Conservation (phyloP, 208 protist genomes). For the Polymyxa betae region DNA sequence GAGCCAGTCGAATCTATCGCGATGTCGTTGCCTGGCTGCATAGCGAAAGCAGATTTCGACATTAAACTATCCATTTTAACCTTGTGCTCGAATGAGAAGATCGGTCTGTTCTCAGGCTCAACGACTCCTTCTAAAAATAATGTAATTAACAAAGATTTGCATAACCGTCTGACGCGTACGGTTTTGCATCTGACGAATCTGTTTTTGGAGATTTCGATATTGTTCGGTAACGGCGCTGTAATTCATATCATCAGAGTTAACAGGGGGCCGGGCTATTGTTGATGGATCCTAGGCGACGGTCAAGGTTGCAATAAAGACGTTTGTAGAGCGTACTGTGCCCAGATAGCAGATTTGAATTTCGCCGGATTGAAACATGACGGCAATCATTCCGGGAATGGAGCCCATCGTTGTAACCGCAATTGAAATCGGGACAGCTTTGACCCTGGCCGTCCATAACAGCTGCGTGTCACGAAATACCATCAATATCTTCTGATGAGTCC, state of each 20-base stretch:
- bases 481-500: conserved; percentile 30
- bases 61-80: neutral
- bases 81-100: no score
- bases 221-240: neutral
- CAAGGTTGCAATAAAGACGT: neutral
- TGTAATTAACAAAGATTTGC: no score
- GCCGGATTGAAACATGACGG: conserved; percentile 24
- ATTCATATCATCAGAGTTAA: neutral
- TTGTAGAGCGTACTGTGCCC: conserved; percentile 5
- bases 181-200: neutral
- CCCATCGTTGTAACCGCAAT: neutral
- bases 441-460: conserved; percentile 15
- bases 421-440: conserved; percentile 8
- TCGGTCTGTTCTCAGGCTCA: no score
- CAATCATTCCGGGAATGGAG: neutral
- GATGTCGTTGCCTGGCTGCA: neutral
- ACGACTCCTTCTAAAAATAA: no score
- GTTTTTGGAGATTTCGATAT: conserved; percentile 21
- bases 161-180: neutral
- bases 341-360: conserved; percentile 44
- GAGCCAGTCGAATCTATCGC: neutral
- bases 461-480: neutral
- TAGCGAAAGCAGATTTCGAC: neutral
- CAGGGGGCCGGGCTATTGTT: neutral
- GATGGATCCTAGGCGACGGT: neutral